phyloP scores from a whole-genome alignment of 495 filamentous ascomycete species.

The Geoglossum glabrum region DNA sequence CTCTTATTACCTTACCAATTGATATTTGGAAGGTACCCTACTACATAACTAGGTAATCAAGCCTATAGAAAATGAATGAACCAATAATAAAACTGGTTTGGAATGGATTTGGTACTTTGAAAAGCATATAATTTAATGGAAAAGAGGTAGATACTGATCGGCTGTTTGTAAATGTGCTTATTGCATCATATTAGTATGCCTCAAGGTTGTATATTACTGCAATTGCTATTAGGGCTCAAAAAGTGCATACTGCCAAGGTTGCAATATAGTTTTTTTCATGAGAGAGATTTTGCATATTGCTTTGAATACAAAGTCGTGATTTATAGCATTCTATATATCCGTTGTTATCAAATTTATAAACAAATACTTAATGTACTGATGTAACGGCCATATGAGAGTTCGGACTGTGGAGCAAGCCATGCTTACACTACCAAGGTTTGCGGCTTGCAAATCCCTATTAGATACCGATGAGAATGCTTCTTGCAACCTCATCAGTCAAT shows the following conservation, averaged over 20 bases:
- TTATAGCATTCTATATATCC: conserved; percentile 13
- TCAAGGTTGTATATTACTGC: conserved; percentile 15
- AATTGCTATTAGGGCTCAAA: conserved; percentile 11
- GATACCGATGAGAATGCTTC: too few species aligned
- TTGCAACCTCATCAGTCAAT: too few species aligned
- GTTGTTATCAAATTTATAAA: conserved; percentile 13
- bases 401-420: too few species aligned
- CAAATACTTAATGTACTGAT: background rate
- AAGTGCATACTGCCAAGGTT: conserved; percentile 12
- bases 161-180: conserved; percentile 16
- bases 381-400: too few species aligned
- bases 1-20: too few species aligned
- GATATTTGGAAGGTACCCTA: too few species aligned
- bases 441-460: too few species aligned
- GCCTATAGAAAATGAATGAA: too few species aligned
- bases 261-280: conserved; percentile 8
- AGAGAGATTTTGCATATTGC: conserved; percentile 11
- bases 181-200: conserved; percentile 11
- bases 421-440: too few species aligned
- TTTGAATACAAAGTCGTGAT: conserved; percentile 14
- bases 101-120: background rate
- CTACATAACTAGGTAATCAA: too few species aligned
- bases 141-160: conserved; percentile 8
- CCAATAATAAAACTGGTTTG: too few species aligned
- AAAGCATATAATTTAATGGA: background rate